Evolutionary conservation across 352 stramenopile species (phyloP).

Genomic region (Pythium utonaiense): DNA sequence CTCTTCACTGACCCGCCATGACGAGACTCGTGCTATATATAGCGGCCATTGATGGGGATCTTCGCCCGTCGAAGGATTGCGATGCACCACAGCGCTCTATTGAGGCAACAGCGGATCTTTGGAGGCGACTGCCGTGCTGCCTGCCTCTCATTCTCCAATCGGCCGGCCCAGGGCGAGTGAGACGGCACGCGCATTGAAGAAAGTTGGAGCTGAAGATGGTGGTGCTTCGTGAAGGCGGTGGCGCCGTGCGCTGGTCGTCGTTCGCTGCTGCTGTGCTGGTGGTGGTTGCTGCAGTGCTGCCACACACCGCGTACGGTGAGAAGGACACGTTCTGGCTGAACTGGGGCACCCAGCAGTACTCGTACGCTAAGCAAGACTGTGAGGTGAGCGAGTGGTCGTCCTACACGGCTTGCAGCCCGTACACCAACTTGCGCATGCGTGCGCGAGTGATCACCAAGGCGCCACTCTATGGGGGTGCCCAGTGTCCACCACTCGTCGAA

Average conservation of each 20-base stretch:
- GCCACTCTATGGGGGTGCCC: constrained; percentile 25
- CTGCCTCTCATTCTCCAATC: not conserved
- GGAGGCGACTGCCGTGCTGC: not conserved
- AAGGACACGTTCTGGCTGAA: constrained; percentile 2
- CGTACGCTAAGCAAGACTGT: constrained; percentile 22
- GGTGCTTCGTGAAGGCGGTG: not conserved
- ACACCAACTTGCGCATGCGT: constrained; percentile 11
- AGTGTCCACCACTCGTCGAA: constrained; percentile 33
- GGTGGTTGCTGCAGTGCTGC: not conserved
- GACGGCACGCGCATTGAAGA: not conserved
- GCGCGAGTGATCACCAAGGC: constrained; percentile 15
- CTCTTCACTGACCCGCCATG: not conserved
- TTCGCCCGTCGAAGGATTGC: not conserved
- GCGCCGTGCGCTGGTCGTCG: not conserved
- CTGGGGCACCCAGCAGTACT: not conserved
- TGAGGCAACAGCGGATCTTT: constrained; percentile 3
- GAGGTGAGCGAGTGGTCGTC: constrained; percentile 5
- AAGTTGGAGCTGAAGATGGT: not conserved
- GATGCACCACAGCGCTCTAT: not conserved
- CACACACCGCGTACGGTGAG: not conserved
- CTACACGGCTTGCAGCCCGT: constrained; percentile 13
- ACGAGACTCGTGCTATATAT: too few species aligned
- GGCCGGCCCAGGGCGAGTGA: not conserved
- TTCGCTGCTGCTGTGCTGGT: not conserved
- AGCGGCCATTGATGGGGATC: not conserved